Evolutionary conservation across 345 rosid genomes (phyloP).

Genomic region (Corymbia maculata): DNA sequence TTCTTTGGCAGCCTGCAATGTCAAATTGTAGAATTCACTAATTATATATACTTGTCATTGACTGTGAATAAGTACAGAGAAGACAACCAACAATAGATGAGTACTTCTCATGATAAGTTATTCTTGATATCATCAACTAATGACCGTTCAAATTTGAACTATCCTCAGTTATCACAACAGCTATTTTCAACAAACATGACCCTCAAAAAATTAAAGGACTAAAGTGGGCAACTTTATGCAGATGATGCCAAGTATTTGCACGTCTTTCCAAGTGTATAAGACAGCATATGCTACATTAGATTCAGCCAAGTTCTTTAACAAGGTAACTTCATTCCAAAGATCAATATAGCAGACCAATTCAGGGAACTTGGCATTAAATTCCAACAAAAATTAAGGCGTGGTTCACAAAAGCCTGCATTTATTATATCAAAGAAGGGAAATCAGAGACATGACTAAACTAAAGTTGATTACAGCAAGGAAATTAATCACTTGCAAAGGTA

Average conservation of each 20-base stretch:
- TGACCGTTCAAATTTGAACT: neutral
- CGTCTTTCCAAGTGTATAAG: neutral
- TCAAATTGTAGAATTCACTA: neutral
- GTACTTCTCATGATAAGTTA: neutral
- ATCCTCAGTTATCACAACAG: neutral
- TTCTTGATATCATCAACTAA: neutral
- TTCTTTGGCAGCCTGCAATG: slow-evolving; percentile 83
- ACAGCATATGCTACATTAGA: neutral
- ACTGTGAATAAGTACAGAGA: neutral
- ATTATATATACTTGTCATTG: neutral
- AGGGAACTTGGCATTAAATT: neutral
- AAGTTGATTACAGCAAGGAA: neutral
- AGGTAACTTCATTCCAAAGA: neutral
- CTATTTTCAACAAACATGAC: neutral
- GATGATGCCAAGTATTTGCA: neutral
- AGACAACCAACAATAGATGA: neutral
- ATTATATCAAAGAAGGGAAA: neutral
- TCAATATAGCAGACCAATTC: neutral
- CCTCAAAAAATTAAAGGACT: neutral
- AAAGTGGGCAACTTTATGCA: neutral
- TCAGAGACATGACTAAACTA: neutral
- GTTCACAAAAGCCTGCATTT: neutral
- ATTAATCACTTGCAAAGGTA: neutral
- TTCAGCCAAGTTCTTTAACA: neutral
- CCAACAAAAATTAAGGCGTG: neutral